Evolutionary conservation across 208 protist species (phyloP), one percentile per base, ranked within the genome.

Genomic region (Trypanosoma avium): DNA sequence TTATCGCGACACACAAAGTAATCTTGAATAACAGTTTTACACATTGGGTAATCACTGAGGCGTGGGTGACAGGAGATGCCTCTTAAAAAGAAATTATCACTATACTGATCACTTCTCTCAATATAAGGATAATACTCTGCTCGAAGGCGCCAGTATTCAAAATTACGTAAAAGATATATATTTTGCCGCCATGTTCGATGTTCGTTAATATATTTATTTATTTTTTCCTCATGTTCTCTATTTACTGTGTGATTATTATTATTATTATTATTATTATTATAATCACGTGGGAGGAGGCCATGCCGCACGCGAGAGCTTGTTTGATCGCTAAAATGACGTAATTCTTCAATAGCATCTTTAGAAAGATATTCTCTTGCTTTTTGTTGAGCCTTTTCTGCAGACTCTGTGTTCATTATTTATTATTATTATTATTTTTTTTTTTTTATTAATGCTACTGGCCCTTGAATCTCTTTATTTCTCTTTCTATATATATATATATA

Each of bases 41-140:
- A 94, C 64, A 74, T 81, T n/a, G 88, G 88, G 66, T 89, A 94
- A 46, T 94, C 84, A 24, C 80, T 88, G n/a, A 94, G 81, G 3
- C 84, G 75, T 3, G 88, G 88, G 63, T 94, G 83, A 21, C 76
- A 81, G 21, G 81, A 77, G 54, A 89, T 82, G 52, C 88, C 88
- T 29, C 88, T 81, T 13, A 94, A 47, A 43, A 91, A 90, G 70
- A 94, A 94, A 69, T 91, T 78, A 47, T 94, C 88, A 55, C 77
- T 76, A 24, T 57, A 40, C 56, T 82, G 63, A 59, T 94, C 82
- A 46, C 74, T 78, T 24, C 82, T 73, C 47, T 62, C 59, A 42
- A 90, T 79, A 56, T 94, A 94, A 2, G 83, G 84, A 56, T 94
- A 94, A 59, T 79, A 88, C 54, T 81, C 84, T 10, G 88, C 88